Conservation (phyloP, 257 asterid species). For the Solanum sejunctum region DNA sequence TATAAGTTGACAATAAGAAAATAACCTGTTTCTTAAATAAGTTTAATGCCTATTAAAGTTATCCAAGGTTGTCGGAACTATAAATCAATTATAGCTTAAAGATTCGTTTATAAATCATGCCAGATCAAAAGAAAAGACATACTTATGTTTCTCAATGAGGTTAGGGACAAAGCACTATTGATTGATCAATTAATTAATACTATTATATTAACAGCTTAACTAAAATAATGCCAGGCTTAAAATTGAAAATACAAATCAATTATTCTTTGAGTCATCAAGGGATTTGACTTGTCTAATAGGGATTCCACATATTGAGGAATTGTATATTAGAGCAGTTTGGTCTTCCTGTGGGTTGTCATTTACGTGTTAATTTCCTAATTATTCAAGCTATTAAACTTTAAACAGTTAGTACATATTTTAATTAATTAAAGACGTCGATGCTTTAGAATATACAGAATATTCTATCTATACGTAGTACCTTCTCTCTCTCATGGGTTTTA, state of each 20-base stretch:
- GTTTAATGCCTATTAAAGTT: neutral
- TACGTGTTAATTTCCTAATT: neutral
- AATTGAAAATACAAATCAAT: neutral
- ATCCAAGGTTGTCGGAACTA: constrained; percentile 30
- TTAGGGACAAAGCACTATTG: neutral
- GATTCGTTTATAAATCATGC: constrained; percentile 2
- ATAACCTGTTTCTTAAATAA: neutral
- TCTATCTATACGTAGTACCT: constrained; percentile 6
- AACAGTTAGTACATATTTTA: neutral
- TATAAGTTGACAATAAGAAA: neutral
- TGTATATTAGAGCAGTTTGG: neutral
- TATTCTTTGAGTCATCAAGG: neutral
- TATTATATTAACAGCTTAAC: neutral
- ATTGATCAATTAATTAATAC: neutral
- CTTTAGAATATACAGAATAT: constrained; percentile 14
- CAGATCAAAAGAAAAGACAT: constrained; percentile 21
- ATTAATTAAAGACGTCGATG: neutral
- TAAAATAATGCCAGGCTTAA: neutral
- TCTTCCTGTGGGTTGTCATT: neutral
- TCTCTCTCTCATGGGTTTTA: constrained; percentile 1
- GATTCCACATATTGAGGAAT: neutral
- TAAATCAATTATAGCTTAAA: constrained; percentile 7
- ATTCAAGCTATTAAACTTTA: neutral
- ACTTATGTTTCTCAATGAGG: constrained; percentile 22
- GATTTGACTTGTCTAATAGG: neutral